Evolutionary conservation across 768 basidiomycete genomes (phyloP).

Genomic region (Trametopsis cervina): DNA sequence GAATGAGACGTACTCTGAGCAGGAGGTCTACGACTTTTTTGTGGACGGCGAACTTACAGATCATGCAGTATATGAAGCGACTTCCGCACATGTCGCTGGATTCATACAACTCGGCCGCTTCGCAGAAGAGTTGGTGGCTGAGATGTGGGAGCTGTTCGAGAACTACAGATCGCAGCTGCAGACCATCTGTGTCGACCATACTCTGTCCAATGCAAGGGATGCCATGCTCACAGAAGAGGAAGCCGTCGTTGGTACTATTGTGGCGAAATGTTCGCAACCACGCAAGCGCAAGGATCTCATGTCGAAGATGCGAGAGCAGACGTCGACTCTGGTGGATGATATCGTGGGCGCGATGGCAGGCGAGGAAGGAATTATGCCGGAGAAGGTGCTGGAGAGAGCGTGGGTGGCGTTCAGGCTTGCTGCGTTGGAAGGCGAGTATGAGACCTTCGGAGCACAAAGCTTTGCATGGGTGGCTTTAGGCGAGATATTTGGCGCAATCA

Average conservation of each 20-base stretch:
- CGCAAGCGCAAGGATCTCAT: conserved; percentile 47
- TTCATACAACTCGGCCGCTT: conserved; percentile 5
- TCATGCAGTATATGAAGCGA: not conserved
- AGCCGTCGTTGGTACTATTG: conserved; percentile 63
- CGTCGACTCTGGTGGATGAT: conserved; percentile 41
- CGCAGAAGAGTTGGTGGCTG: conserved; percentile 1
- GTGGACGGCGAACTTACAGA: conserved; percentile 19
- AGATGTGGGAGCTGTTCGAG: conserved; percentile 8
- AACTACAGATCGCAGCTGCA: conserved; percentile 10
- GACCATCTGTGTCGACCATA: conserved; percentile 9
- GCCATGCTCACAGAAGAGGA: conserved; percentile 24
- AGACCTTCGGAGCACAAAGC: conserved; percentile 49
- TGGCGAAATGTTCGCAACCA: conserved; percentile 53
- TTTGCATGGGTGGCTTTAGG: conserved; percentile 58
- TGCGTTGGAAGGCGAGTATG: conserved; percentile 18
- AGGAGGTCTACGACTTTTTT: conserved; percentile 1
- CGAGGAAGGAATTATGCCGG: conserved; percentile 33
- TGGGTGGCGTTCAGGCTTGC: conserved; percentile 54
- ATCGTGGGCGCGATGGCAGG: conserved; percentile 46
- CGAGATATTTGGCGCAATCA: conserved; percentile 45
- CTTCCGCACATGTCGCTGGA: not conserved
- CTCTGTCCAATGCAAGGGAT: conserved; percentile 6
- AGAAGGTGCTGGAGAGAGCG: conserved; percentile 37
- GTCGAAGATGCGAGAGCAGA: conserved; percentile 48
- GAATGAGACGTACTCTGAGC: conserved; percentile 13